These are phyloP conservation scores for Zizania latifolia DNA, from an alignment of 176 grass and related monocot species.

Conservation along the genomic window DNA sequence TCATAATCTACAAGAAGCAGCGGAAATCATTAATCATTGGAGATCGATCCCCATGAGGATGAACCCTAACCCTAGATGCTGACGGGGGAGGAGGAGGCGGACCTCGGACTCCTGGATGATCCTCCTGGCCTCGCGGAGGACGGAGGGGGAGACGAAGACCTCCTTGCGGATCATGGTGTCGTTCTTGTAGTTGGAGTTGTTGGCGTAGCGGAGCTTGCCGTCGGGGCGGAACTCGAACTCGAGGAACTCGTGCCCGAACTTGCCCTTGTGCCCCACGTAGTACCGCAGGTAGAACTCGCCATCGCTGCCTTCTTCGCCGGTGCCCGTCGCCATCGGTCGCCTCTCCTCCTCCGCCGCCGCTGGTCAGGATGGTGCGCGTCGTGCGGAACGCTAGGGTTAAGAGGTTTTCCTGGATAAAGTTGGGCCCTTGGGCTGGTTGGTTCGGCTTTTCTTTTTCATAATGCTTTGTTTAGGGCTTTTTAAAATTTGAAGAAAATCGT, in stretches of 20 bases:
- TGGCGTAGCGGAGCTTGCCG: constrained; percentile 96
- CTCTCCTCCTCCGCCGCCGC: neutral
- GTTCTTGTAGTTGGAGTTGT: constrained; percentile 99
- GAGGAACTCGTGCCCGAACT: constrained; percentile 99
- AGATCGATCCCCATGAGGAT: neutral
- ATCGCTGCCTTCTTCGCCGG: constrained; percentile 5
- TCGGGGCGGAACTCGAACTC: constrained; percentile 99
- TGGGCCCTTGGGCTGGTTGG: too few species aligned
- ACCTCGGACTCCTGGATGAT: constrained; percentile 90
- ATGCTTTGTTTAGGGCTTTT: too few species aligned
- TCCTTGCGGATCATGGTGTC: constrained; percentile 99
- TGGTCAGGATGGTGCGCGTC: too few species aligned
- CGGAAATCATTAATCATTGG: neutral
- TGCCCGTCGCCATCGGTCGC: constrained; percentile 21
- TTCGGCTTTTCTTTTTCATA: too few species aligned
- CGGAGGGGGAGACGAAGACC: constrained; percentile 89
- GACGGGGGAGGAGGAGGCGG: neutral
- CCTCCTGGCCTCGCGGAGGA: constrained; percentile 82
- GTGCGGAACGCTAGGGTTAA: too few species aligned
- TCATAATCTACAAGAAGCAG: constrained; percentile 62
- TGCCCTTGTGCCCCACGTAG: constrained; percentile 98
- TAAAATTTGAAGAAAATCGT: too few species aligned
- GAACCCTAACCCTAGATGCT: constrained; percentile 36
- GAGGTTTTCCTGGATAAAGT: too few species aligned
- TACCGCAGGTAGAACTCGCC: constrained; percentile 95